Percentiles rank a stretch among this genome's conserved stretches.
Conservation (phyloP, 371 early-diverging fungal species). For the Mortierella sp. region DNA sequence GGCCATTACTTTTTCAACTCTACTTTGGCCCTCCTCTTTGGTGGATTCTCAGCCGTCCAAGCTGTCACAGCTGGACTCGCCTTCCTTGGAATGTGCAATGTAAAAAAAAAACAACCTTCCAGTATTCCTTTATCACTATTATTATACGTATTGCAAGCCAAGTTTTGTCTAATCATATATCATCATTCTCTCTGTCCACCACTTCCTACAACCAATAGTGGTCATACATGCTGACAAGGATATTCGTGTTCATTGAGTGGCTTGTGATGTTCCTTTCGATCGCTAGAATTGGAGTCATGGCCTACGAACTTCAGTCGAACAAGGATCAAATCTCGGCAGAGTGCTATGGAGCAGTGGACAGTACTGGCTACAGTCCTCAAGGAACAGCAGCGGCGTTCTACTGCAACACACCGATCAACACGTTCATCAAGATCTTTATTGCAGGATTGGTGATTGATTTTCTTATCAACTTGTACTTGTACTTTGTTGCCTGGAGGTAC, state of each 20-base stretch:
- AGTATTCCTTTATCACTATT: background rate
- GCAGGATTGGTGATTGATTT: slow-evolving; percentile 40
- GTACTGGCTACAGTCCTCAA: slow-evolving; percentile 44
- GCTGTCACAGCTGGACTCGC: slow-evolving; percentile 45
- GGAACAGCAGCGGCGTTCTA: slow-evolving; percentile 52
- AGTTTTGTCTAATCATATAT: background rate
- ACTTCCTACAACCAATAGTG: slow-evolving; percentile 21
- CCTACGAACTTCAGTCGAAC: slow-evolving; percentile 44
- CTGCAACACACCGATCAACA: slow-evolving; percentile 46
- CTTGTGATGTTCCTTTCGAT: slow-evolving; percentile 36
- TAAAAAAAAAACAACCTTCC: too few relatives aligned
- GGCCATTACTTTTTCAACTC: slow-evolving; percentile 50
- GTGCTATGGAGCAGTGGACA: slow-evolving; percentile 53
- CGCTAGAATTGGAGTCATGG: slow-evolving; percentile 49
- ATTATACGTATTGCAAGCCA: too few relatives aligned
- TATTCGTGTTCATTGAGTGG: slow-evolving; percentile 50
- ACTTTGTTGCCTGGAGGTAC: slow-evolving; percentile 57
- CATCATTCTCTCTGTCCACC: background rate
- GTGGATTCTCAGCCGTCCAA: slow-evolving; percentile 45
- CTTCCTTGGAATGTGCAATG: slow-evolving; percentile 52
- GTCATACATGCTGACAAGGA: slow-evolving; percentile 55
- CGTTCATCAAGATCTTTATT: slow-evolving; percentile 48
- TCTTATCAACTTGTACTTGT: slow-evolving; percentile 46
- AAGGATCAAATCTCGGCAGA: slow-evolving; percentile 34
- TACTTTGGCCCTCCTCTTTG: slow-evolving; percentile 47